Evolutionary conservation across 23 red algal species (phyloP).

Genomic region (Agarophyton chilense): DNA sequence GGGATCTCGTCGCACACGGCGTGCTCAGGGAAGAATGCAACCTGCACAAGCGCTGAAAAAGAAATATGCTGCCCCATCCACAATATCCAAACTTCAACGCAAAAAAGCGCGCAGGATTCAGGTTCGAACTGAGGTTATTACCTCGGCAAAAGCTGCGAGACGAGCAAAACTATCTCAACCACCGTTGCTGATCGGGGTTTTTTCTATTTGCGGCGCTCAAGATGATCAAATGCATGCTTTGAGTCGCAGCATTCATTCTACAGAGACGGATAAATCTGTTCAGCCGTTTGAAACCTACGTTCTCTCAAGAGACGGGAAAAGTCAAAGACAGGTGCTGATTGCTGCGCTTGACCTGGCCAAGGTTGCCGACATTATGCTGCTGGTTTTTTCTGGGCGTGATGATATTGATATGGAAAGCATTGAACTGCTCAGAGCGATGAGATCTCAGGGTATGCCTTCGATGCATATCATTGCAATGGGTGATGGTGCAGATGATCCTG

Average conservation of each 20-base stretch:
- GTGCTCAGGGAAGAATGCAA: constrained; percentile 42
- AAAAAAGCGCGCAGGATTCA: constrained; percentile 39
- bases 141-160: constrained; percentile 6
- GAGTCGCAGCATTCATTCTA: not conserved
- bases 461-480: constrained; percentile 33
- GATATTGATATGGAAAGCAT: constrained; percentile 43
- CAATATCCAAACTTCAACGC: constrained; percentile 20
- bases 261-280: constrained; percentile 8
- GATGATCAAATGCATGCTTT: constrained; percentile 18
- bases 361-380: constrained; percentile 66
- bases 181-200: constrained; percentile 16
- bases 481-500: constrained; percentile 13
- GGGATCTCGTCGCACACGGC: constrained; percentile 54
- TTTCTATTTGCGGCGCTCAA: constrained; percentile 14
- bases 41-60: not conserved
- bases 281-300: constrained; percentile 33
- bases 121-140: constrained; percentile 16
- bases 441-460: constrained; percentile 62
- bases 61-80: not conserved
- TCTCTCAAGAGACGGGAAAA: constrained; percentile 12
- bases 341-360: constrained; percentile 63
- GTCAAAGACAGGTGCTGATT: constrained; percentile 38
- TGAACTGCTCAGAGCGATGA: constrained; percentile 49
- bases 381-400: constrained; percentile 55
- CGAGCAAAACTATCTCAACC: not conserved